Conservation (phyloP, 129 eudicot species). For the sunflower (Helianthus annuus) region DNA sequence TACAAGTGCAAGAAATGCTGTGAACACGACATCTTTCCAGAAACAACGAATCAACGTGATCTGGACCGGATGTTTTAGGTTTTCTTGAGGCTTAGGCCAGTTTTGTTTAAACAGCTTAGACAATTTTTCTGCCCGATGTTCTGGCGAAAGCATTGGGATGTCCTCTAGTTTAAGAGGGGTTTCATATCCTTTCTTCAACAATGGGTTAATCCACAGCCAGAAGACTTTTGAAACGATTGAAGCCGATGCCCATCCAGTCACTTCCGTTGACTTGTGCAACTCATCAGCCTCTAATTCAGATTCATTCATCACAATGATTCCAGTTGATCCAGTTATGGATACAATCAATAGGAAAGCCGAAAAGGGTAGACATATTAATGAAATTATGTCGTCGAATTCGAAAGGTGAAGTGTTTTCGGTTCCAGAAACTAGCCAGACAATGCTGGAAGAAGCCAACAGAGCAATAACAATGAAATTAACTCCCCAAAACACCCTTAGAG, state of each 20-base stretch:
- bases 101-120: slow-evolving; percentile 60
- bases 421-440: slow-evolving; percentile 41
- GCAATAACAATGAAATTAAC: slow-evolving; percentile 35
- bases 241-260: slow-evolving; percentile 68
- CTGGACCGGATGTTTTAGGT: slow-evolving; percentile 68
- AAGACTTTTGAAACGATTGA: slow-evolving; percentile 63
- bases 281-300: slow-evolving; percentile 36
- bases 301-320: slow-evolving; percentile 35
- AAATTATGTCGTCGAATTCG: slow-evolving; percentile 50
- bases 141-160: slow-evolving; percentile 75
- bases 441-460: slow-evolving; percentile 48
- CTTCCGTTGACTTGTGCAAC: slow-evolving; percentile 39
- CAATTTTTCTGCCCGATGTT: slow-evolving; percentile 75
- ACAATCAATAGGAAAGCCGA: slow-evolving; percentile 50
- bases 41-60: slow-evolving; percentile 71
- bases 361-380: slow-evolving; percentile 37
- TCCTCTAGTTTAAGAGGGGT: slow-evolving; percentile 64
- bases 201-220: slow-evolving; percentile 86
- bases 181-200: slow-evolving; percentile 56
- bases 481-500: slow-evolving; percentile 61
- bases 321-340: slow-evolving; percentile 68
- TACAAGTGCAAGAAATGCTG: slow-evolving; percentile 61
- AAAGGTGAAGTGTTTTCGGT: slow-evolving; percentile 19
- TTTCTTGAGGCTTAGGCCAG: slow-evolving; percentile 77
- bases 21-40: slow-evolving; percentile 70